Evolutionary conservation across 2,329 filamentous ascomycete species (phyloP), one percentile per base, ranked within the genome.

Genomic region (Aureobasidium vineae): DNA sequence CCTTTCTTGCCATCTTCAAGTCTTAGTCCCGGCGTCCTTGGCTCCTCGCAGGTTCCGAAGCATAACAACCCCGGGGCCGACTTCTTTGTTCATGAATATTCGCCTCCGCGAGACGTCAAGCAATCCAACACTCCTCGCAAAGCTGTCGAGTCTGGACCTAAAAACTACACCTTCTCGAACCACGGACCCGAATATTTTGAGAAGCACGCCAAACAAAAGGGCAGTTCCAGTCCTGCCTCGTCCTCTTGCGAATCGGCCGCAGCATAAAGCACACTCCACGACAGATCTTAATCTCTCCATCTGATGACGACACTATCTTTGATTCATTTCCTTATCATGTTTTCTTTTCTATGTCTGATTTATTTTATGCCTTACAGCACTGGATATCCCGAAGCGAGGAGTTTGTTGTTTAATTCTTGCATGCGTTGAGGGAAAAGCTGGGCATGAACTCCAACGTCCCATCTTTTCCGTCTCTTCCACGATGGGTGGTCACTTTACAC

Each of bases 151-250:
- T 68, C 66, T 23, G 72, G 69, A 13, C 75, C 77, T 1, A 82
- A 81, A 72, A 80, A 75, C 66, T 83, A 80, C 69, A 79, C 79
- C 19, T 83, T 83, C 66, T 78, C 79, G 53, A 82, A 82, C 57
- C 78, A 80, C 66, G 78, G 77, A 11, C 79, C 80, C 1, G 74
- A 76, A 67, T 77, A 81, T 69, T 82, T 81, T 70, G 73, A 74
- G 67, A 71, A 71, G 45, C 74, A 73, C 68, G 31, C 45, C 28
- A 66, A 66, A 40, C 53, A 63, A 13, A 59, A 63, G 31, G 57
- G 47, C 23, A 41, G 57, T 31, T 57, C 66, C 19, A 67, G 66
- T n/a, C 66, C 66, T 33, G 47, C 65, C 28, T 66, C 65, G 3
- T 54, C 47, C 13, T 45, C 49, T 13, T 59, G 56, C 21, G 65